These are phyloP conservation scores for Inga laurina DNA, from an alignment of 306 rosid genomes.

Conservation along the genomic window DNA sequence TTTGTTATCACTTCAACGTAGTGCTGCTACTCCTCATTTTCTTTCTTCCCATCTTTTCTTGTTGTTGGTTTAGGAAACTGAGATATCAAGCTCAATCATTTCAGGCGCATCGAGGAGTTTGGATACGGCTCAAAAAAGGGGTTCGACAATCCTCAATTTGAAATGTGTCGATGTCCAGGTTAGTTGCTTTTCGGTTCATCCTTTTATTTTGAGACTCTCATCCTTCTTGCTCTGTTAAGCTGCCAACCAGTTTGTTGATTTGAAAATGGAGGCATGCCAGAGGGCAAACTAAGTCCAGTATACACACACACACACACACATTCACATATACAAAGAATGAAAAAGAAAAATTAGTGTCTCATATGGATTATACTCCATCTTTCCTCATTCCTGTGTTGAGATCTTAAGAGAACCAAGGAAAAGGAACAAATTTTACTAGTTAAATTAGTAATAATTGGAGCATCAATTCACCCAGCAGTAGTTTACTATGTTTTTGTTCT, in stretches of 20 bases:
- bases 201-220: not conserved
- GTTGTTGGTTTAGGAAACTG: conserved; percentile 67
- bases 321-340: not conserved
- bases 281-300: not conserved
- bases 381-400: not conserved
- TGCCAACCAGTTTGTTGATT: not conserved
- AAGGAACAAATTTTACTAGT: not conserved
- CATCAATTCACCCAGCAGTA: conserved; percentile 25
- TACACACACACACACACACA: not conserved
- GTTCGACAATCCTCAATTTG: conserved; percentile 88
- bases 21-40: not conserved
- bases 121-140: conserved; percentile 83
- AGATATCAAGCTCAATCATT: conserved; percentile 82
- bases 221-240: not conserved
- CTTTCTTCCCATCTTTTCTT: not conserved
- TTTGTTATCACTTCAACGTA: not conserved
- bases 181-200: conserved; percentile 9
- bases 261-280: conserved; percentile 1
- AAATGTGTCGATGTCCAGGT: conserved; percentile 96
- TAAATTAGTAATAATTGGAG: conserved; percentile 20
- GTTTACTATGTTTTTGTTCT: conserved; percentile 30
- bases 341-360: not conserved
- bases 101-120: conserved; percentile 75
- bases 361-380: conserved; percentile 11
- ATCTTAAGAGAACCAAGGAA: conserved; percentile 3